These are phyloP conservation scores for Sphaerostilbella broomeana DNA, from an alignment of 2,329 filamentous ascomycete genomes.

Conservation along the genomic window DNA sequence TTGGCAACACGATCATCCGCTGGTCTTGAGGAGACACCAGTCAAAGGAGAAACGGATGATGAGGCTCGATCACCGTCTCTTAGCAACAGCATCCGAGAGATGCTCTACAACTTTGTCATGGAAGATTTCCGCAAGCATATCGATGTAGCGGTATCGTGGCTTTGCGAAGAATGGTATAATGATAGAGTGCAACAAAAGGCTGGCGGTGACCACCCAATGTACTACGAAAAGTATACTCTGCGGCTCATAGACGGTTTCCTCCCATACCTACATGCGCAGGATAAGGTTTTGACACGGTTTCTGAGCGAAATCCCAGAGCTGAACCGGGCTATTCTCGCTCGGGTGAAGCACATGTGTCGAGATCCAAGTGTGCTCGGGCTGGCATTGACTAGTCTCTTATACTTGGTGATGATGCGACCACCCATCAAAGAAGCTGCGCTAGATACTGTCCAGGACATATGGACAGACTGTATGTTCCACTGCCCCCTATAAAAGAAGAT, in stretches of 20 bases:
- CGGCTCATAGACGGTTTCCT: conserved; percentile 83
- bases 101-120: conserved; percentile 77
- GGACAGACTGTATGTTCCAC: conserved; percentile 53
- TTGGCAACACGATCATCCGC: conserved; percentile 73
- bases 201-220: conserved; percentile 44
- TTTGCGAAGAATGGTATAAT: conserved; percentile 98
- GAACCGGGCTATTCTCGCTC: conserved; percentile 61
- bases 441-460: conserved; percentile 60
- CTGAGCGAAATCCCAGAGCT: conserved; percentile 85
- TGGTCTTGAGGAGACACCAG: conserved; percentile 54
- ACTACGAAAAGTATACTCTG: conserved; percentile 75
- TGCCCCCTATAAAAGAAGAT: not conserved
- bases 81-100: conserved; percentile 67
- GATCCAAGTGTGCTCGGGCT: conserved; percentile 59
- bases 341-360: conserved; percentile 61
- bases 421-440: conserved; percentile 57
- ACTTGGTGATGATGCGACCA: conserved; percentile 61
- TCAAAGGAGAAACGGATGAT: conserved; percentile 57
- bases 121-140: conserved; percentile 89
- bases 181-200: conserved; percentile 51
- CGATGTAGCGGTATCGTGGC: conserved; percentile 85
- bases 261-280: conserved; percentile 83
- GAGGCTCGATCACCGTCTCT: conserved; percentile 38
- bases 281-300: conserved; percentile 85
- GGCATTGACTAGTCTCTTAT: conserved; percentile 58